Evolutionary conservation across 2,329 filamentous ascomycete genomes (phyloP).

Genomic region (Myriosclerotinia scirpicola): DNA sequence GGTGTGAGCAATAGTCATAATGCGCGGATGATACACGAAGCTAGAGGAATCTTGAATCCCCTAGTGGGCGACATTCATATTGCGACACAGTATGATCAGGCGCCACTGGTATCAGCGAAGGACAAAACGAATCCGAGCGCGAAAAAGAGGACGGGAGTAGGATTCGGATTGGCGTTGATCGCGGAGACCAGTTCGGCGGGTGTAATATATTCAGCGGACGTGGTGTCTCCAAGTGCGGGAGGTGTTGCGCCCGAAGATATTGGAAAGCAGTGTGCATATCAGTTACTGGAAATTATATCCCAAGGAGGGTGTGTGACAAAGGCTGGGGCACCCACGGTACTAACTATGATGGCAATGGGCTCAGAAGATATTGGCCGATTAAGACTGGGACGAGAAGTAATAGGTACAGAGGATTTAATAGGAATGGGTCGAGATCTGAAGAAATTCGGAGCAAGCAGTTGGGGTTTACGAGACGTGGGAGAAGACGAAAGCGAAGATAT

Average conservation of each 20-base stretch:
- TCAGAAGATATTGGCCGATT: conserved; percentile 91
- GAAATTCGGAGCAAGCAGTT: conserved; percentile 85
- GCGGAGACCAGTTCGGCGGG: conserved; percentile 84
- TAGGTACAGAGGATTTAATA: conserved; percentile 79
- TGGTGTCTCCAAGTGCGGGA: conserved; percentile 70
- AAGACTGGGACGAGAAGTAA: conserved; percentile 74
- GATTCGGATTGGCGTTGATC: conserved; percentile 87
- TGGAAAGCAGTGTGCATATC: conserved; percentile 82
- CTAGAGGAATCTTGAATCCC: conserved; percentile 81
- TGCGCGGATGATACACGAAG: conserved; percentile 88
- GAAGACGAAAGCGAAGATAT: conserved; percentile 66
- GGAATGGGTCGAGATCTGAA: conserved; percentile 80
- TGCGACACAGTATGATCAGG: conserved; percentile 73
- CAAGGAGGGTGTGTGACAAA: conserved; percentile 79
- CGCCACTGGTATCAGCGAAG: conserved; percentile 54
- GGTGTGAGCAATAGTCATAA: conserved; percentile 94
- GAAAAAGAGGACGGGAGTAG: conserved; percentile 74
- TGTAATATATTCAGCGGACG: conserved; percentile 84
- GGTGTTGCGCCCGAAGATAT: conserved; percentile 88
- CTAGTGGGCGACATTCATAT: conserved; percentile 89
- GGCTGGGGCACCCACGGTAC: conserved; percentile 69
- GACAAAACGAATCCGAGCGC: conserved; percentile 56
- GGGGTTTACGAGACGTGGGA: conserved; percentile 79
- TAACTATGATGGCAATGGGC: conserved; percentile 97
- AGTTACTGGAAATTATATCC: conserved; percentile 79